Evolutionary conservation across 1,139 yeast species (phyloP).

Genomic region (Nakaseomyces glabratus): DNA sequence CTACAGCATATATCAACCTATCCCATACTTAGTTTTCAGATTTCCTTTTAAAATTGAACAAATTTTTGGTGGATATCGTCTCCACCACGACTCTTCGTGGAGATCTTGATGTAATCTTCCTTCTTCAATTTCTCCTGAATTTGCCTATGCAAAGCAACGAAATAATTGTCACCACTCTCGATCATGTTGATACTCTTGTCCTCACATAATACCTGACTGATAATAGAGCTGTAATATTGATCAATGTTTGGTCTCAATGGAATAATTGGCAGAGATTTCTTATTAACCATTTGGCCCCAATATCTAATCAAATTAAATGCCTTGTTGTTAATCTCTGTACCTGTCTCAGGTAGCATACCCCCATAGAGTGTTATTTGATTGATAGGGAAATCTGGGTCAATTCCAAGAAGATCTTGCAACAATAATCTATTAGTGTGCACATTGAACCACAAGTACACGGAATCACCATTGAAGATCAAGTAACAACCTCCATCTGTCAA

Average conservation of each 20-base stretch:
- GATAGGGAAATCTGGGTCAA: slow-evolving; percentile 42
- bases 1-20: no score
- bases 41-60: slow-evolving; percentile 23
- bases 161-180: slow-evolving; percentile 49
- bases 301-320: slow-evolving; percentile 49
- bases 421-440: slow-evolving; percentile 59
- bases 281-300: slow-evolving; percentile 25
- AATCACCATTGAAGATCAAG: slow-evolving; percentile 61
- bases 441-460: slow-evolving; percentile 61
- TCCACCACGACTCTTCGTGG: slow-evolving; percentile 20
- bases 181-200: slow-evolving; percentile 53
- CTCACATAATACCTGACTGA: slow-evolving; percentile 54
- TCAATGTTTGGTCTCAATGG: slow-evolving; percentile 29
- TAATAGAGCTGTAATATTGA: slow-evolving; percentile 24
- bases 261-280: slow-evolving; percentile 21
- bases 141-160: slow-evolving; percentile 52
- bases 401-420: slow-evolving; percentile 69
- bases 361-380: slow-evolving; percentile 34
- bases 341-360: slow-evolving; percentile 51
- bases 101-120: slow-evolving; percentile 26
- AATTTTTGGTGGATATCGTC: slow-evolving; percentile 31
- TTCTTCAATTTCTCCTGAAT: slow-evolving; percentile 46
- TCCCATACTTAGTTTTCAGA: no score
- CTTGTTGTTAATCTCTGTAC: slow-evolving; percentile 61
- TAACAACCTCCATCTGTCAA: slow-evolving; percentile 59